These are phyloP conservation scores for Ogataea methanolica DNA, from an alignment of 805 yeast species.

Conservation along the genomic window DNA sequence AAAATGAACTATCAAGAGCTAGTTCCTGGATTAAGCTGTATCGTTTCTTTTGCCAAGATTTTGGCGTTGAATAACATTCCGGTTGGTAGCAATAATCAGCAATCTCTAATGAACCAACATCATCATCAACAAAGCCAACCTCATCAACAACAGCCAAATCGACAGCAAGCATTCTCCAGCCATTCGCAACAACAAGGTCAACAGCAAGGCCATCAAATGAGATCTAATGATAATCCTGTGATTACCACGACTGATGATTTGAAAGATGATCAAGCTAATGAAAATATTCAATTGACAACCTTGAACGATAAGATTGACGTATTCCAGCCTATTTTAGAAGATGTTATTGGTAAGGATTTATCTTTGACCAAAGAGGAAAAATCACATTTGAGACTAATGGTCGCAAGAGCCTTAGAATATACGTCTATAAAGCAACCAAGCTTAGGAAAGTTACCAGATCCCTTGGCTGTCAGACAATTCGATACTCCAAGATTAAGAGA, in stretches of 20 bases:
- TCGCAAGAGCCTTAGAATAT: slow-evolving; percentile 40
- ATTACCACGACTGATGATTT: slow-evolving; percentile 10
- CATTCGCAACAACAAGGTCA: neutral
- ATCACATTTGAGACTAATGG: slow-evolving; percentile 39
- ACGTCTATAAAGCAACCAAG: slow-evolving; percentile 41
- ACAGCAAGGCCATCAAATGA: slow-evolving; percentile 1
- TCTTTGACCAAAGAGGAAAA: slow-evolving; percentile 41
- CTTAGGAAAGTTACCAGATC: slow-evolving; percentile 76
- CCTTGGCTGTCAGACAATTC: slow-evolving; percentile 61
- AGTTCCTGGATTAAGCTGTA: slow-evolving; percentile 69
- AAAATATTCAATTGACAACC: slow-evolving; percentile 13
- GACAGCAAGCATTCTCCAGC: neutral
- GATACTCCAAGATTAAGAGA: slow-evolving; percentile 89
- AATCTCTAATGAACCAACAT: too few relatives aligned
- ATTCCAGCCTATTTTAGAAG: slow-evolving; percentile 15
- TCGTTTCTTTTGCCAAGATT: slow-evolving; percentile 82
- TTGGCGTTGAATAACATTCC: slow-evolving; percentile 15
- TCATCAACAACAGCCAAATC: slow-evolving; percentile 24
- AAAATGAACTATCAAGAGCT: slow-evolving; percentile 78
- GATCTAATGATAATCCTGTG: slow-evolving; percentile 5
- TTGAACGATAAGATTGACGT: slow-evolving; percentile 18
- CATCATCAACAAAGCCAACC: slow-evolving; percentile 9
- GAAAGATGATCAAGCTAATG: slow-evolving; percentile 8
- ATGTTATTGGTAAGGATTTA: slow-evolving; percentile 8
- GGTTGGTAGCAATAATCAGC: slow-evolving; percentile 2